Base-by-base conservation (phyloP, 2,329 filamentous ascomycete species). In the Aspergillus sojae region DNA sequence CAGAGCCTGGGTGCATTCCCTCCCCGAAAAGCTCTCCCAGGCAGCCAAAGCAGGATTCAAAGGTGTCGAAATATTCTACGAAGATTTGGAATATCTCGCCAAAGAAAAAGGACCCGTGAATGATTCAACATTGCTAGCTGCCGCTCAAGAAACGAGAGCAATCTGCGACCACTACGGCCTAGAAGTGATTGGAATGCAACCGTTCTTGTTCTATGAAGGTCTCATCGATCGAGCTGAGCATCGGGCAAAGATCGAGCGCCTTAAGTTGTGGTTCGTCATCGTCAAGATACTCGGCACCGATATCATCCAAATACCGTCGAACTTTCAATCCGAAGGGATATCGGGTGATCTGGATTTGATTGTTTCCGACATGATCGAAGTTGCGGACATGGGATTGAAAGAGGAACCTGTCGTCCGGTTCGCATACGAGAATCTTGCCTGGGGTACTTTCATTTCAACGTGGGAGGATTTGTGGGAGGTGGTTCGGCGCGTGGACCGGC, bases 181-280 rank as follows among this genome's bases (percentile, higher is more conserved):
- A 2, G 57, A 67, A 6, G 73, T 79, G 19, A 66, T 79, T 66
- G 88, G 86, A 64, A 82, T 94, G 1, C 91, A 93, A 71, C 91
- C 92, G 0, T 93, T 94, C 73, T 85, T 87, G 79, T 86, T 92
- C 76, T 93, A 91, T 76, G 91, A 93, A 68, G 91, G 91, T 1
- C 82, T 93, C 0, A 63, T 87, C 4, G 87, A 92, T 74, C 82
- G 89, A 9, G 68, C 76, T 19, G 80, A 84, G 63, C 89, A 91
- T 69, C 77, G 77, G 1, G 75, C 81, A 23, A 81, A 86, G 4
- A 79, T 85, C 26, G 86, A 92, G 68, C 72, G 72, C 28, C 81
- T 94, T 32, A 78, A 83, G 16, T 79, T 90, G 21, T 94, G 91
- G 91, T 88, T 94, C 65, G 74, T 84, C 50, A 80, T 94, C 9